Base-by-base conservation (phyloP, 352 stramenopile species). In the Lagenidium giganteum region DNA sequence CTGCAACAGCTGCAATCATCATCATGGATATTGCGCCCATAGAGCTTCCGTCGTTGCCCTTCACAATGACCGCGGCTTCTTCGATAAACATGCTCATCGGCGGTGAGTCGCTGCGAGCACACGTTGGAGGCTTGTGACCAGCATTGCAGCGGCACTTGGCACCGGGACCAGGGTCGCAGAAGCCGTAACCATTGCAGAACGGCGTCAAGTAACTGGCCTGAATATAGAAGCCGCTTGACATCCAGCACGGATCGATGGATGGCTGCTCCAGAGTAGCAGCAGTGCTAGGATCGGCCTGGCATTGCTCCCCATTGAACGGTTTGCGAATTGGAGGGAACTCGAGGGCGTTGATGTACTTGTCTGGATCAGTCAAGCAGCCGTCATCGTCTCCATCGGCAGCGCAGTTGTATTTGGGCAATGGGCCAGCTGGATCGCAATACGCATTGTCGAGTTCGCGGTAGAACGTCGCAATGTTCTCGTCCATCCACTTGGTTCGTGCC, bases 401-500 rank as follows among this genome's bases (percentile, higher is more conserved):
- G 41, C 56, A 65, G 28, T 65, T 65, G 44, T 53, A 65, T 23
- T 34, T 16, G 4, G 56, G 51, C 14, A 65, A 39, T 9, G 39
- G 29, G 8, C 49, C 51, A 16, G 20, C 44, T 83, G n/a, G n/a
- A n/a, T n/a, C n/a, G n/a, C n/a, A n/a, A n/a, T n/a, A n/a, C n/a
- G n/a, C n/a, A n/a, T n/a, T n/a, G n/a, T n/a, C n/a, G n/a, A n/a
- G n/a, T n/a, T n/a, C 20, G 43, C 18, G 28, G 42, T 30, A 33
- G 42, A 43, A 20, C 43, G 43, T 22, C 41, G 41, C 20, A 54
- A 28, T 17, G 29, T 45, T 6, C 27, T 33, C 24, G 41, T 33
- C 71, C 53, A 87, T 87, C 75, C 75, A 87, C 14, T 40, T 34
- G 3, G 70, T 68, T 5, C 75, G 67, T 6, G 21, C 36, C 0